These are phyloP conservation scores for Cicer cuneatum DNA, from an alignment of 306 rosid genomes.

Conservation along the genomic window DNA sequence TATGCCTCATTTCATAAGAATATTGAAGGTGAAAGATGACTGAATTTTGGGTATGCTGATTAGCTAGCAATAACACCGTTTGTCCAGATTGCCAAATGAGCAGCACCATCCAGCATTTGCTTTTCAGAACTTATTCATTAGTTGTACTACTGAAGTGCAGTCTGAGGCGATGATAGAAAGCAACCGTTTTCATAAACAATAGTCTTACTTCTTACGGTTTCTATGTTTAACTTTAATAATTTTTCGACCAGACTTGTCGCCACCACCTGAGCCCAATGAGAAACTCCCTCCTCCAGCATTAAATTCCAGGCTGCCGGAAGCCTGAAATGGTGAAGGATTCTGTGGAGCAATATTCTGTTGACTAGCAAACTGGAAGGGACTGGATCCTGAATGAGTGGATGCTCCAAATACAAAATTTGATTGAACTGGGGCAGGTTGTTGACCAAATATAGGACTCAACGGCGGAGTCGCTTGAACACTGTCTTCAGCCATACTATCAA, in stretches of 20 bases:
- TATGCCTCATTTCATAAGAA: constrained; percentile 43
- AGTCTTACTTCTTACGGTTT: constrained; percentile 68
- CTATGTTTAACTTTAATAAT: constrained; percentile 54
- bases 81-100: constrained; percentile 40
- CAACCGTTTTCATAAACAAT: constrained; percentile 26
- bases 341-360: constrained; percentile 63
- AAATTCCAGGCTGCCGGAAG: constrained; percentile 69
- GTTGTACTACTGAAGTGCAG: constrained; percentile 17
- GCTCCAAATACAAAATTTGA: constrained; percentile 70
- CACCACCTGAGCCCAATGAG: constrained; percentile 79
- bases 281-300: constrained; percentile 73
- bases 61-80: constrained; percentile 44
- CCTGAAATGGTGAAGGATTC: constrained; percentile 74
- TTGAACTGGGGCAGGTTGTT: constrained; percentile 55
- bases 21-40: constrained; percentile 32
- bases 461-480: constrained; percentile 57
- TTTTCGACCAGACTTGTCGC: constrained; percentile 74
- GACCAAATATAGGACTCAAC: constrained; percentile 56
- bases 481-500: constrained; percentile 96
- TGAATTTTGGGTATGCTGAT: constrained; percentile 37
- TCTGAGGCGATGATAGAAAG: constrained; percentile 33
- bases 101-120: constrained; percentile 38
- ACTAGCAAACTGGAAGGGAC: constrained; percentile 65
- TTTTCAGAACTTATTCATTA: constrained; percentile 36
- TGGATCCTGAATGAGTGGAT: constrained; percentile 49